Evolutionary conservation across 2,329 filamentous ascomycete species (phyloP), one percentile per base, ranked within the genome.

Genomic region (Colletotrichum magnum): DNA sequence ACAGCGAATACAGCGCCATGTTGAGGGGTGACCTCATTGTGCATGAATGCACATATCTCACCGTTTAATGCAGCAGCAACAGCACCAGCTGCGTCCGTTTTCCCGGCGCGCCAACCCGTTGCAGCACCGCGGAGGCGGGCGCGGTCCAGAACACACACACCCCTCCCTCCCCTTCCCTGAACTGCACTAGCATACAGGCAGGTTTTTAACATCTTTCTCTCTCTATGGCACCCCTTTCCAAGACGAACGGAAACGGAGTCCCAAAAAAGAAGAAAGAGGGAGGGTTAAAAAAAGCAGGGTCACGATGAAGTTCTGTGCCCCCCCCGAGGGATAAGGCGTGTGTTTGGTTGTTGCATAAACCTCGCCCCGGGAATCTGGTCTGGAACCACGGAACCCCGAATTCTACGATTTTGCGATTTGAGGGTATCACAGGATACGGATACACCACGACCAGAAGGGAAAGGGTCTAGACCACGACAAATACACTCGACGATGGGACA

Each of bases 11-110:
- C 45, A 45, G 56, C 21, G 16, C 32, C 7, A 7, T 36, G 32
- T 10, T 10, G 32, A 12, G 32, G 32, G 9, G 47, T 66, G 65
- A 68, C 45, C 52, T 68, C 65, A 68, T 64, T 41, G 65, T 68
- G 60, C 65, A 64, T 64, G 53, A 10, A 36, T 9, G 21, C 32
- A 18, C 5, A 36, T 36, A 36, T 36, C 32, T 36, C 32, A 59
- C 60, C 65, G 65, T 68, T 50, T 6, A 18, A 16, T 28, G 32
- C 32, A 10, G 32, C 32, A 36, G 32, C 32, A 2, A 32, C 28
- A 32, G 21, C 21, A 24, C 21, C 21, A 21, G 21, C 21, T 39
- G 64, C 57, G 16, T 68, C 65, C 60, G 60, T 58, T 59, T 64
- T 52, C 6, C 26, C 52, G 15, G 21, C 21, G 39, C 48, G 47